Evolutionary conservation across 176 grass and related monocot species (phyloP).

Genomic region (Alopecurus myosuroides): DNA sequence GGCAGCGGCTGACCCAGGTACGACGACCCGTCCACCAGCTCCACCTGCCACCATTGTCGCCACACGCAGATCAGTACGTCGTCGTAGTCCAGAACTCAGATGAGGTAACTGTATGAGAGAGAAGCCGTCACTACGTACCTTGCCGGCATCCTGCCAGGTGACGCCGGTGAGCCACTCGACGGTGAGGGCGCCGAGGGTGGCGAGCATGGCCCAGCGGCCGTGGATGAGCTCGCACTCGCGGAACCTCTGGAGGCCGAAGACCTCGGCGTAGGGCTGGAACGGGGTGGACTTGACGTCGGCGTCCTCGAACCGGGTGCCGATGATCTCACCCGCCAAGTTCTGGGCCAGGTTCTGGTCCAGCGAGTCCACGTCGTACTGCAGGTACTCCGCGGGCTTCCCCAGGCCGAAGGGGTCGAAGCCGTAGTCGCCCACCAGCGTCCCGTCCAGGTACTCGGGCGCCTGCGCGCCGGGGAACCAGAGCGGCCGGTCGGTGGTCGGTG

Average conservation of each 20-base stretch:
- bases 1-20: constrained; percentile 95
- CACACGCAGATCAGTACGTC: background rate
- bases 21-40: constrained; percentile 81
- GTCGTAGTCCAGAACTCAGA: background rate
- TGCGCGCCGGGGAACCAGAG: constrained; percentile 86
- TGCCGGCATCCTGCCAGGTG: constrained; percentile 99
- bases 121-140: constrained; percentile 42
- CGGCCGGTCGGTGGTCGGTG: constrained; percentile 50
- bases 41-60: constrained; percentile 42
- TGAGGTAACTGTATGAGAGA: background rate
- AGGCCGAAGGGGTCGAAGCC: constrained; percentile 95
- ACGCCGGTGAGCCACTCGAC: constrained; percentile 98
- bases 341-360: constrained; percentile 98
- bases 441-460: constrained; percentile 83
- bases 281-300: constrained; percentile 77
- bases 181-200: constrained; percentile 83
- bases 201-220: constrained; percentile 98
- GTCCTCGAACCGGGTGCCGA: constrained; percentile 81
- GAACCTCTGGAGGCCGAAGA: constrained; percentile 95
- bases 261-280: constrained; percentile 91
- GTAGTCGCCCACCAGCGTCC: constrained; percentile 78
- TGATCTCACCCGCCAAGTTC: constrained; percentile 61
- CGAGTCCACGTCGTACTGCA: constrained; percentile 88
- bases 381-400: constrained; percentile 94
- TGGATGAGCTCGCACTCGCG: constrained; percentile 99